Evolutionary conservation across 768 basidiomycete genomes (phyloP).

Genomic region (Xerocomellus chrysenteron): DNA sequence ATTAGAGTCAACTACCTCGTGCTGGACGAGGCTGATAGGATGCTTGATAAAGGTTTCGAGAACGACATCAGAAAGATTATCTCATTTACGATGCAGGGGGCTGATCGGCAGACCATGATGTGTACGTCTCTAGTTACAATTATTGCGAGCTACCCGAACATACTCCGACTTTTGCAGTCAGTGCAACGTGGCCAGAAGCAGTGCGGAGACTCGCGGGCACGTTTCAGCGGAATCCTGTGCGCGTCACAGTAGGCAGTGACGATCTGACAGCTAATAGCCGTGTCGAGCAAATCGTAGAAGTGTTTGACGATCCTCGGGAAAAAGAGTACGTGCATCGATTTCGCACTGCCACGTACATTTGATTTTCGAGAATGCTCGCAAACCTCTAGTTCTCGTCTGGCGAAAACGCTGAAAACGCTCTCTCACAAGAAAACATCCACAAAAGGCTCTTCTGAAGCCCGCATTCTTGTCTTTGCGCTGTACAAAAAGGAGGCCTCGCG

Average conservation of each 20-base stretch:
- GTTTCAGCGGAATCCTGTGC: constrained; percentile 81
- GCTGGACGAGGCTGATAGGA: constrained; percentile 95
- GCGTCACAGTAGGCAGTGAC: constrained; percentile 94
- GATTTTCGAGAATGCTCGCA: background rate
- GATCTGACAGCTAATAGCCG: constrained; percentile 92
- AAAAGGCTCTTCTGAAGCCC: constrained; percentile 51
- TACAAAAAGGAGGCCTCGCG: constrained; percentile 97
- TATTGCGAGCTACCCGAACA: background rate
- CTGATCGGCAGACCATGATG: constrained; percentile 90
- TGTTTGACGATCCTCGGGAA: constrained; percentile 78
- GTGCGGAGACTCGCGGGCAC: constrained; percentile 86
- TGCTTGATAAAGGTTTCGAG: constrained; percentile 98
- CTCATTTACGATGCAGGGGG: constrained; percentile 60
- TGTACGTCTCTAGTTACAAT: constrained; percentile 51
- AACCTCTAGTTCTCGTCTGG: constrained; percentile 52
- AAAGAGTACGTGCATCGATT: constrained; percentile 68
- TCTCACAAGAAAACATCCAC: constrained; percentile 61
- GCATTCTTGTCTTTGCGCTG: constrained; percentile 88
- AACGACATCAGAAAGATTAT: constrained; percentile 95
- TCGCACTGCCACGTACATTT: background rate
- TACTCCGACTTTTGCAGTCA: constrained; percentile 52
- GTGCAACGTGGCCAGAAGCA: constrained; percentile 97
- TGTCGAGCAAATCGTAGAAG: constrained; percentile 91
- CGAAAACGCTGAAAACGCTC: constrained; percentile 53
- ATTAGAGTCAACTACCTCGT: constrained; percentile 85